Evolutionary conservation across 495 filamentous ascomycete species (phyloP), one percentile per base, ranked within the genome.

Genomic region (Talaromyces wortmannii): DNA sequence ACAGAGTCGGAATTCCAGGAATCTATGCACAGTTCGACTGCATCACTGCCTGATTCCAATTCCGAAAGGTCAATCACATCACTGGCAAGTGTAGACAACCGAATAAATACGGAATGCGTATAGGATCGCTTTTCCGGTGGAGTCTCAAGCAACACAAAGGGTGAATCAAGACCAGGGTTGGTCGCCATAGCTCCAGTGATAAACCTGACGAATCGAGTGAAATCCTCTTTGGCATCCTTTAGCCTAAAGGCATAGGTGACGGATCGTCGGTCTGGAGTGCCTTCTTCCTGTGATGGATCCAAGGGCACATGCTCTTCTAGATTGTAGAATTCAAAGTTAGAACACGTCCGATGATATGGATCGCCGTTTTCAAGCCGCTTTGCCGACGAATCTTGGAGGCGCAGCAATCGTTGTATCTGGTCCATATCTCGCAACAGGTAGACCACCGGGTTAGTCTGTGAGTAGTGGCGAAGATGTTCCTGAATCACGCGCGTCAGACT

Each of bases 241-340:
- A 94, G 68, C 47, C 83, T 88, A 51, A 89, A 83, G 40, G 85
- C 87, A 15, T 82, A 78, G 5, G 78, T 78, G 3, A 73, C 68
- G 4, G 74, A 78, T 15, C 57, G 69, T 59, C 59, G 80, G 67
- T 66, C 80, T 12, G 71, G 71, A 7, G 63, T 66, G n/a, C 58
- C 64, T 31, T 62, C 68, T 48, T 73, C 64, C 40, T 61, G 66
- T 4, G 69, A 72, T 13, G 65, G 64, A 42, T 75, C 68, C 0
- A 33, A 4, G 3, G 52, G 29, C 15, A 31, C 30, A 56, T 67
- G 16, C 57, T 66, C 48, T 71, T 82, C 82, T 43, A 90, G 65
- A 59, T 94, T 94, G 72, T 85, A 91, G 61, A 85, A 91, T 63
- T 91, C 88, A 40, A 87, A 81, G 62, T 91, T 91, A 7, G 88